Percentiles rank a stretch among this genome's conserved stretches.
Evolutionary conservation across 2,329 filamentous ascomycete genomes (phyloP).

Genomic region (Fusarium sororula): DNA sequence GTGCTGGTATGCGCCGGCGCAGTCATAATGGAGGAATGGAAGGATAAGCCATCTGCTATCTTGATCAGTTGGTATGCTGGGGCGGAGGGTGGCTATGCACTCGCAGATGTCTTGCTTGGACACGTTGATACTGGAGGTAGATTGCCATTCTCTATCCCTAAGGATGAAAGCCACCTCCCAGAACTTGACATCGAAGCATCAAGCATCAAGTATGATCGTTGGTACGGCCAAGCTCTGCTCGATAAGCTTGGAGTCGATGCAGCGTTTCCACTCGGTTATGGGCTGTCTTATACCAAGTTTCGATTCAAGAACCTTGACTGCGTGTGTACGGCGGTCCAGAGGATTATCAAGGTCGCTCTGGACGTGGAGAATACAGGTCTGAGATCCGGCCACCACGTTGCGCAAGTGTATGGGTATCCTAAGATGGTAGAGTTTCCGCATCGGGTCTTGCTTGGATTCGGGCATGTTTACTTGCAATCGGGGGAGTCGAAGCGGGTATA

Average conservation of each 20-base stretch:
- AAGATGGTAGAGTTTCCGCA: background rate
- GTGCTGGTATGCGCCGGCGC: constrained; percentile 28
- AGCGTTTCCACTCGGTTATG: constrained; percentile 32
- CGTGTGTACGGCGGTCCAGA: background rate
- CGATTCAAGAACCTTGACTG: background rate
- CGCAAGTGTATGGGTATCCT: constrained; percentile 29
- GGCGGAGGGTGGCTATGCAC: constrained; percentile 26
- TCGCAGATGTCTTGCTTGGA: constrained; percentile 28
- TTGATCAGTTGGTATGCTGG: constrained; percentile 35
- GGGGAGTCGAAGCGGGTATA: background rate
- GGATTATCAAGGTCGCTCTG: background rate
- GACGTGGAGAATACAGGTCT: constrained; percentile 12
- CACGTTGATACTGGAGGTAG: constrained; percentile 1
- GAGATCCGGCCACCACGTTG: constrained; percentile 9
- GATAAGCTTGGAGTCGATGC: constrained; percentile 19
- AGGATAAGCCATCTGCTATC: constrained; percentile 4
- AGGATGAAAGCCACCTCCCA: constrained; percentile 23
- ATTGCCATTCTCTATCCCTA: constrained; percentile 28
- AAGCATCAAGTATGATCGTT: constrained; percentile 23
- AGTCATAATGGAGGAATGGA: constrained; percentile 35
- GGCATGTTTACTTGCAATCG: background rate
- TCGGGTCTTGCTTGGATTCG: background rate
- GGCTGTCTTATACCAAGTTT: constrained; percentile 33
- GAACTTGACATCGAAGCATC: constrained; percentile 21
- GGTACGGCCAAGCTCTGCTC: constrained; percentile 32